Evolutionary conservation across 192 early-diverging fungal species (phyloP).

Genomic region (Chytriomyces sp.): DNA sequence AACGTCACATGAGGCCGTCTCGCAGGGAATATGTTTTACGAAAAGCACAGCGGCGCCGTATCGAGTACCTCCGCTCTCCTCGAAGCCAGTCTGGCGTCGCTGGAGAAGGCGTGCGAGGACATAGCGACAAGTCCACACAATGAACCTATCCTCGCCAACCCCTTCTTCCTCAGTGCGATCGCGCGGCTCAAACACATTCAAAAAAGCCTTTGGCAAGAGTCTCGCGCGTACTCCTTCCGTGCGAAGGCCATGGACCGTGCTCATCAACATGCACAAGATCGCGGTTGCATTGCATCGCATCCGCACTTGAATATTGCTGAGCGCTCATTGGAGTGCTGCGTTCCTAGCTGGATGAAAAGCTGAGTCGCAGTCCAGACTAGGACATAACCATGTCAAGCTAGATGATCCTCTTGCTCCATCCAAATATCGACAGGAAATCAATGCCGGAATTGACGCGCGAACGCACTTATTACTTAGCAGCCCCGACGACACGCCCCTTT

Average conservation of each 20-base stretch:
- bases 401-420: not conserved
- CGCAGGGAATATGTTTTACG: not conserved
- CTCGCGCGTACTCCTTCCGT: not conserved
- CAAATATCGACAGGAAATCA: constrained; percentile 2
- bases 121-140: not conserved
- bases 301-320: not conserved
- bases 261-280: not conserved
- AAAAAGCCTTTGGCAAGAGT: not conserved
- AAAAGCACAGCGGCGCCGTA: not conserved
- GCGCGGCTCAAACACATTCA: not conserved
- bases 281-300: not conserved
- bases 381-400: not conserved
- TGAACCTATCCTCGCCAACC: constrained; percentile 25
- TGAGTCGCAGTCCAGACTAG: not conserved
- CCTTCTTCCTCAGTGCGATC: constrained; percentile 13
- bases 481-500: not conserved
- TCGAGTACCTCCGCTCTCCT: not conserved
- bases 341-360: not conserved
- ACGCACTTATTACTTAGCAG: constrained; percentile 10
- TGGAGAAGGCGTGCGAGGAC: not conserved
- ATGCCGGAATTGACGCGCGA: constrained; percentile 10
- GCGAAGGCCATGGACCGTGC: not conserved
- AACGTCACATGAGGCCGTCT: not conserved
- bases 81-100: not conserved
- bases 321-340: not conserved